Base-by-base conservation (phyloP, 2,329 filamentous ascomycete species). In the Ilyonectria mors-panacis region DNA sequence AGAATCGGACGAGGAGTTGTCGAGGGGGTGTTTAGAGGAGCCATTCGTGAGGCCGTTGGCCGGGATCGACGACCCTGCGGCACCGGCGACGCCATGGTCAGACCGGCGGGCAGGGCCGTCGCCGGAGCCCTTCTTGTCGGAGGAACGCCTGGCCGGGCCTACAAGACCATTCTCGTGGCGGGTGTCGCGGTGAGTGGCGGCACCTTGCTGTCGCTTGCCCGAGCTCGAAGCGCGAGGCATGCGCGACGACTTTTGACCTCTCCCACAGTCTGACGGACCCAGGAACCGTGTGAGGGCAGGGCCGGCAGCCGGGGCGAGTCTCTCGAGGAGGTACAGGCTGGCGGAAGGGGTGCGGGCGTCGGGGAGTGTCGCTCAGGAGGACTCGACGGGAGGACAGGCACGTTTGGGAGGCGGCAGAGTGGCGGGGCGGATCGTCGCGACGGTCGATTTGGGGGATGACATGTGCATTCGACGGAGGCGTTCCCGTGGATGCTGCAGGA, bases 151-250 rank as follows among this genome's bases (percentile, higher is more conserved):
- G 57, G 77, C 79, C 66, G 81, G 79, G 77, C 91, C 91, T 87
- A 94, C 92, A 81, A 94, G 87, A 78, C 94, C 94, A 91, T 93
- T 94, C 84, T 97, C 94, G 84, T 97, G 92, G 81, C 92, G 90
- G 78, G 86, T 89, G 83, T 92, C 92, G 84, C 90, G 90, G 81
- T 91, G 87, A 84, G 86, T 92, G 73, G 82, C 82, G 79, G 85
- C 85, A 83, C 85, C 86, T 84, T 86, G 85, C 81, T 89, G 86
- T 88, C 87, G 87, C 86, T 90, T 90, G 80, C 84, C 81, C 80
- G 85, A 85, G 80, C 82, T 84, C 76, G 86, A 83, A 78, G 83
- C 85, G 80, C 88, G 88, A 89, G 88, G 87, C 88, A 90, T 90
- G 86, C 86, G 85, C 82, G 78, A 76, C 73, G 72, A 72, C 67